A percentile compares a stretch with the other conserved stretches of the same genome.
Conservation (phyloP, 495 filamentous ascomycete genomes). For the Penicillium salamii region DNA sequence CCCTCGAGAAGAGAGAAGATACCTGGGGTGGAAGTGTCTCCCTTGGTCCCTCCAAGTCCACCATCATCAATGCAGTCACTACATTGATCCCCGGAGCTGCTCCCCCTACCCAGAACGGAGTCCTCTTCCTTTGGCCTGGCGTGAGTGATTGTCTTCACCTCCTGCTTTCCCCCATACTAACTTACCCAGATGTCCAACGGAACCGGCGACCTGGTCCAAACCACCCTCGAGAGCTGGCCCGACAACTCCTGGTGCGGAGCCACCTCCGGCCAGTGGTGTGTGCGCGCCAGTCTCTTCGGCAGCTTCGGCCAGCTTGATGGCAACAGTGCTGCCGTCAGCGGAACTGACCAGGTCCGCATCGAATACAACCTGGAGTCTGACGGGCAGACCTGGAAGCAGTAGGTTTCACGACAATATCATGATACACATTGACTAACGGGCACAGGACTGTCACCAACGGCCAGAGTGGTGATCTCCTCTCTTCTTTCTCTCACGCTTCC, state of each 20-base stretch:
- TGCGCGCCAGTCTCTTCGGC: constrained; percentile 40
- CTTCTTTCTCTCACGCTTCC: constrained; percentile 25
- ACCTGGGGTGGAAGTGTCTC: constrained; percentile 39
- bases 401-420: constrained; percentile 1
- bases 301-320: constrained; percentile 37
- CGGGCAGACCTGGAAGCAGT: constrained; percentile 35
- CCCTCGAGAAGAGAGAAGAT: constrained; percentile 22
- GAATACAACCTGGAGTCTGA: constrained; percentile 33
- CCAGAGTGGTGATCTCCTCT: constrained; percentile 27
- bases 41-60: constrained; percentile 38
- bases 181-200: constrained; percentile 36
- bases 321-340: constrained; percentile 23
- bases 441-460: constrained; percentile 33
- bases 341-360: constrained; percentile 30
- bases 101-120: constrained; percentile 34
- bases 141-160: not conserved
- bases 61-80: constrained; percentile 40
- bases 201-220: constrained; percentile 42
- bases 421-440: not conserved
- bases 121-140: constrained; percentile 41
- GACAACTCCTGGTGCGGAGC: constrained; percentile 36
- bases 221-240: constrained; percentile 33
- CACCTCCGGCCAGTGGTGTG: constrained; percentile 35
- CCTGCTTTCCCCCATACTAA: not conserved
- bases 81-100: constrained; percentile 38